Percentiles rank a stretch among this genome's conserved stretches.
Evolutionary conservation across 2,329 filamentous ascomycete genomes (phyloP).

Genomic region (Fusarium heterosporum): DNA sequence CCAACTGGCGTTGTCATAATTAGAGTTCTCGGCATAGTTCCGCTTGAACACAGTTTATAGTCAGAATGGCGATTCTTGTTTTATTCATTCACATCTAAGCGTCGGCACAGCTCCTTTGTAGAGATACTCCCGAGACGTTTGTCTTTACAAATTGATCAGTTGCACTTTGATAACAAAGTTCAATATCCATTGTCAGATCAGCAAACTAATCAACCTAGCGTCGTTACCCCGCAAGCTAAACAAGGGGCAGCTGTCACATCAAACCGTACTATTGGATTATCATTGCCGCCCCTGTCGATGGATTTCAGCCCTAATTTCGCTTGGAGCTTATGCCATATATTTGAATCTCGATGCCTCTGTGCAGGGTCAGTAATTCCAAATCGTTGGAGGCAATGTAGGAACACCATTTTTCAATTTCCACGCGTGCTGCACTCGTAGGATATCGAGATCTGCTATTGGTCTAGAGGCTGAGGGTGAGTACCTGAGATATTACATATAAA

Average conservation of each 20-base stretch:
- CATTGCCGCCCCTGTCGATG: conserved; percentile 2
- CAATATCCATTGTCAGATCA: background rate
- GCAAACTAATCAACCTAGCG: conserved; percentile 1
- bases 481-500: no score
- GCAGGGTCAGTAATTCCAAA: background rate
- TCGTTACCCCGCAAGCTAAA: conserved; percentile 19
- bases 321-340: background rate
- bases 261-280: background rate
- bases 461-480: background rate
- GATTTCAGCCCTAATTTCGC: conserved; percentile 15
- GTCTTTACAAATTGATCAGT: no score
- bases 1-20: background rate
- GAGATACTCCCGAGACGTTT: no score
- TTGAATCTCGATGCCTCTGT: no score
- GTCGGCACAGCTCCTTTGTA: no score
- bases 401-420: background rate
- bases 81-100: no score
- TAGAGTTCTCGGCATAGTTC: background rate
- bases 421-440: background rate
- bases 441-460: background rate
- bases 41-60: no score
- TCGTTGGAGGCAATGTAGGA: background rate
- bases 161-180: background rate
- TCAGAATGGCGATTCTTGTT: no score
- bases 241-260: background rate